A percentile compares a stretch with the other conserved stretches of the same genome.
These are phyloP conservation scores for Fusarium chuoi DNA, from an alignment of 2,329 filamentous ascomycete genomes.

Conservation along the genomic window DNA sequence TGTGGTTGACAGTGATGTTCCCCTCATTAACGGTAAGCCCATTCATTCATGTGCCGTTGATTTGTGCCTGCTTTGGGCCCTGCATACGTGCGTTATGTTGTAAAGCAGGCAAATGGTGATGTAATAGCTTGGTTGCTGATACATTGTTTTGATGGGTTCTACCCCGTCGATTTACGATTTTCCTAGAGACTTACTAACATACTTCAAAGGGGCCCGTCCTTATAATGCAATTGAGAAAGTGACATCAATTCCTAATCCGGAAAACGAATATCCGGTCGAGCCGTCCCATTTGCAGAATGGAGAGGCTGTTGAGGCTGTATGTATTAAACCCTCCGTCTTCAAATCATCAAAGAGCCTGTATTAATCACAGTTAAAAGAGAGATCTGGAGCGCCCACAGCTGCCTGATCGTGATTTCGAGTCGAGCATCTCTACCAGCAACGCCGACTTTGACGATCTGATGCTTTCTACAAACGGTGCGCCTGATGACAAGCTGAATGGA, in stretches of 20 bases:
- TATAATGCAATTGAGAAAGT: slow-evolving; percentile 38
- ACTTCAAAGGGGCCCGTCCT: background rate
- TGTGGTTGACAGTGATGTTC: slow-evolving; percentile 8
- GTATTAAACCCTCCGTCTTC: background rate
- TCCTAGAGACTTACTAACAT: slow-evolving; percentile 17
- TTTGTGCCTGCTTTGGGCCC: background rate
- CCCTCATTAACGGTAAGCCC: slow-evolving; percentile 35
- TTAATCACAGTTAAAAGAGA: slow-evolving; percentile 9
- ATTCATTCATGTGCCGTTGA: background rate
- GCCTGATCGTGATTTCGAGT: slow-evolving; percentile 24
- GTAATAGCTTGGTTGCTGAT: background rate
- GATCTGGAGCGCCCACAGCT: slow-evolving; percentile 9
- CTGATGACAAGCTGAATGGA: slow-evolving; percentile 12
- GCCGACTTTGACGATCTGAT: slow-evolving; percentile 30
- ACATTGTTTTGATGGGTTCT: background rate
- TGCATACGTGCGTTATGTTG: background rate
- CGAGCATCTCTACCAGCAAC: slow-evolving; percentile 32
- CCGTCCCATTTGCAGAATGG: slow-evolving; percentile 14
- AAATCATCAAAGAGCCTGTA: background rate
- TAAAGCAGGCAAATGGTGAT: slow-evolving; percentile 6
- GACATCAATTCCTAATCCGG: slow-evolving; percentile 33
- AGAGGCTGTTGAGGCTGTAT: slow-evolving; percentile 14
- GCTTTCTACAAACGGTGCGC: slow-evolving; percentile 23
- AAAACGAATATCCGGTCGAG: slow-evolving; percentile 18
- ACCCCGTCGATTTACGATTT: background rate